Conservation (phyloP, 768 basidiomycete genomes). For the Lentinula raphanica region DNA sequence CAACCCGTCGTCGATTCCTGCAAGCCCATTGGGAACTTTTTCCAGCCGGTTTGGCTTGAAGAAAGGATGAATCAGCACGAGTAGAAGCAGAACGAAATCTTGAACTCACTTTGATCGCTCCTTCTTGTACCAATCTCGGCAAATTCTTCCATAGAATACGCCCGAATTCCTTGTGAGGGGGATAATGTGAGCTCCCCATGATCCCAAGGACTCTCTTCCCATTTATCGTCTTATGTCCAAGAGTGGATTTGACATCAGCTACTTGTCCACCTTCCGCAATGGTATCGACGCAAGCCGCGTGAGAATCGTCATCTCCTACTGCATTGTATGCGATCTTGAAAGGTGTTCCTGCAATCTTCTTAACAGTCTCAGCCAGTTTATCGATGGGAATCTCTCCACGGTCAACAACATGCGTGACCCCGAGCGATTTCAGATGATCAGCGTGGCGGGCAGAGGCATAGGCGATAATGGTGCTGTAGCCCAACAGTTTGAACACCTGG, state of each 20-base stretch:
- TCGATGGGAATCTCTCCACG: constrained; percentile 3
- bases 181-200: background rate
- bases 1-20: background rate
- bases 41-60: background rate
- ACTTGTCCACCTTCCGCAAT: constrained; percentile 33
- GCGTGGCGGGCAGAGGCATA: constrained; percentile 13
- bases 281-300: too few relatives aligned
- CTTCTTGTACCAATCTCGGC: background rate
- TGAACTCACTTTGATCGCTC: background rate
- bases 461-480: constrained; percentile 14
- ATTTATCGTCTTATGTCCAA: background rate
- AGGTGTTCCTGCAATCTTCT: constrained; percentile 14
- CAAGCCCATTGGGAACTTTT: background rate
- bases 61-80: background rate
- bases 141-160: background rate
- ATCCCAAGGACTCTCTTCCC: background rate
- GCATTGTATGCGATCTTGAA: constrained; percentile 11
- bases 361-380: background rate
- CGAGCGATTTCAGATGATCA: constrained; percentile 13
- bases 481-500: constrained; percentile 12
- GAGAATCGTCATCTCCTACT: constrained; percentile 3
- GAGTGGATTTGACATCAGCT: constrained; percentile 14
- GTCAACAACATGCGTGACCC: constrained; percentile 17
- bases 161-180: background rate
- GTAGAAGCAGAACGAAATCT: too few relatives aligned